Base-by-base conservation (phyloP, 495 filamentous ascomycete species). In the Filosporella fistucella region DNA sequence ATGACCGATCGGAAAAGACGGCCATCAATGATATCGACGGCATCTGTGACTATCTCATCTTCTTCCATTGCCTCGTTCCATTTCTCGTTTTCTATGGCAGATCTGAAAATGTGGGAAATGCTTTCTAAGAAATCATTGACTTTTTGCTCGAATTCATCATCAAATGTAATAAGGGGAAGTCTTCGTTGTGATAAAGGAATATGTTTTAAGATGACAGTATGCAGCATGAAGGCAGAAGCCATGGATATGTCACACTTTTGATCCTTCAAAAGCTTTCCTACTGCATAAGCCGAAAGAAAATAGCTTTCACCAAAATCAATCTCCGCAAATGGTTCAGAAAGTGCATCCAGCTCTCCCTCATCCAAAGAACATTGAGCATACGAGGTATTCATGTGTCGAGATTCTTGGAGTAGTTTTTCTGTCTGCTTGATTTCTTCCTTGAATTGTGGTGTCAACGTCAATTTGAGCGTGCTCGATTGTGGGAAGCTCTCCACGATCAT, bases 21-120 rank as follows among this genome's bases (percentile, higher is more conserved):
- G 14, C 84, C 85, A 55, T 89, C 85, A n/a, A 88, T 45, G 9
- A 82, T 58, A 56, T 89, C 85, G 17, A 65, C 70, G 0, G 81
- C 51, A 53, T 86, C 77, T 55, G 70, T 77, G 21, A 37, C 44
- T 2, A 46, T 14, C 12, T 42, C 30, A 16, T 47, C 41, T 9
- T 42, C 21, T 28, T 52, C 37, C 42, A 58, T 45, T 3, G 52
- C 20, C 1, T 40, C 43, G 13, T 33, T 36, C 51, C 51, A 58
- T 28, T 32, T 30, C 2, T 18, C 3, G 37, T 52, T 20, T 11
- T 34, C 22, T 11, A 56, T 32, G 3, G 48, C 46, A 9, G 26
- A 18, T 42, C n/a, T 13, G 38, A 40, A 36, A 3, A 59, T 39
- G 6, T 42, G 21, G 4, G 57, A 56, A 9, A 60, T 25, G 3